Percentiles rank a stretch among this genome's conserved stretches.
Conservation (phyloP, 2,329 filamentous ascomycete genomes). For the Aspergillus niger region DNA sequence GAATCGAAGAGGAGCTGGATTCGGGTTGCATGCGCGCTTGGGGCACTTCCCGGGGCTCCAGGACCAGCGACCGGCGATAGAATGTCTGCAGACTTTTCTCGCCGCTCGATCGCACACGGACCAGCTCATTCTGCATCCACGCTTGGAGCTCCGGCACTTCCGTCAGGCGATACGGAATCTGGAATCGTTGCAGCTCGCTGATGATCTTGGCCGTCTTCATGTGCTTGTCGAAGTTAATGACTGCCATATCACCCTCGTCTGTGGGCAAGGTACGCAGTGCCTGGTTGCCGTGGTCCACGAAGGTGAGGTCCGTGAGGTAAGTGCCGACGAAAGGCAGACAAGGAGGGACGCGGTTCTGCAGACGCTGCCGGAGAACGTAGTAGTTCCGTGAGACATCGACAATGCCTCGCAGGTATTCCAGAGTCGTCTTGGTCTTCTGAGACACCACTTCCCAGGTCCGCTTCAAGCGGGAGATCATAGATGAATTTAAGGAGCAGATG, state of each 20-base stretch:
- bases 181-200: conserved; percentile 91
- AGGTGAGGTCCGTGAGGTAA: conserved; percentile 93
- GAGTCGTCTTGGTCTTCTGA: conserved; percentile 74
- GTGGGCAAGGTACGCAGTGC: conserved; percentile 73
- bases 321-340: conserved; percentile 95
- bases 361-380: conserved; percentile 76
- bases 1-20: conserved; percentile 35
- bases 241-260: conserved; percentile 67
- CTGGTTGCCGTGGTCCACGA: conserved; percentile 92
- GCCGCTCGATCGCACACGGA: conserved; percentile 68
- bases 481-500: conserved; percentile 89
- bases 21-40: conserved; percentile 29
- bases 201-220: conserved; percentile 93
- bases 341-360: conserved; percentile 84
- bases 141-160: conserved; percentile 87
- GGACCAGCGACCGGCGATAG: conserved; percentile 79
- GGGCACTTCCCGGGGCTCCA: conserved; percentile 65
- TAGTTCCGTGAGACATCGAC: conserved; percentile 92
- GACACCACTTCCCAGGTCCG: conserved; percentile 92
- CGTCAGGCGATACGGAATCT: conserved; percentile 83
- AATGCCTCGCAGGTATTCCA: conserved; percentile 78
- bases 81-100: conserved; percentile 65
- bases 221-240: conserved; percentile 99
- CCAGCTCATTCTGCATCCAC: conserved; percentile 83
- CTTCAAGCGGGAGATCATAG: conserved; percentile 82